Evolutionary conservation across 2,329 filamentous ascomycete species (phyloP).

Genomic region (Nothophoma quercina): DNA sequence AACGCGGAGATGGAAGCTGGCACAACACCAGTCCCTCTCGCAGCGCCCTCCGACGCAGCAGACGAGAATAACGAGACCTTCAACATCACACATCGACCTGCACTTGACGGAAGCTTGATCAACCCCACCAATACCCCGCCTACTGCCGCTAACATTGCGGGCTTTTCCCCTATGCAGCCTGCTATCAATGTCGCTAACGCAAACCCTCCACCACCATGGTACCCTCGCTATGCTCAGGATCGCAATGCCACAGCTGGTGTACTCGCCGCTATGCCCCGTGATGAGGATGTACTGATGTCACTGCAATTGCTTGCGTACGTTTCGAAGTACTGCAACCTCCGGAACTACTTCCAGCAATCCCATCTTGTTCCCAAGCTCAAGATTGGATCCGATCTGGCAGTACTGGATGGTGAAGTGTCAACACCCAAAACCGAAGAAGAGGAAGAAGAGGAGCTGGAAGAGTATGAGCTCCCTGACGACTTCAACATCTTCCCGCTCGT

Average conservation of each 20-base stretch:
- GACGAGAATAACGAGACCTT: constrained; percentile 79
- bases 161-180: constrained; percentile 76
- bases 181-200: constrained; percentile 70
- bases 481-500: constrained; percentile 98
- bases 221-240: constrained; percentile 82
- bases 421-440: constrained; percentile 51
- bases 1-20: constrained; percentile 76
- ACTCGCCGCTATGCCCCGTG: constrained; percentile 89
- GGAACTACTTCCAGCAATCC: constrained; percentile 93
- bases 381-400: constrained; percentile 82
- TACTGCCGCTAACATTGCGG: constrained; percentile 71
- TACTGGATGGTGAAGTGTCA: constrained; percentile 73
- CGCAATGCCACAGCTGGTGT: constrained; percentile 72
- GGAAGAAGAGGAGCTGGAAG: constrained; percentile 76
- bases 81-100: constrained; percentile 87
- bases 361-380: constrained; percentile 92
- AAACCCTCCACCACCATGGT: constrained; percentile 79
- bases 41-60: constrained; percentile 82
- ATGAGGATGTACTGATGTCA: constrained; percentile 98
- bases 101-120: constrained; percentile 83
- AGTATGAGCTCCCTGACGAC: constrained; percentile 91
- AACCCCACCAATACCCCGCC: constrained; percentile 68
- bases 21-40: constrained; percentile 75
- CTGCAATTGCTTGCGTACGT: constrained; percentile 96
- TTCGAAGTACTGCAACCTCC: constrained; percentile 96